Conservation (phyloP, 2,329 filamentous ascomycete species). For the Penicillium polonicum region DNA sequence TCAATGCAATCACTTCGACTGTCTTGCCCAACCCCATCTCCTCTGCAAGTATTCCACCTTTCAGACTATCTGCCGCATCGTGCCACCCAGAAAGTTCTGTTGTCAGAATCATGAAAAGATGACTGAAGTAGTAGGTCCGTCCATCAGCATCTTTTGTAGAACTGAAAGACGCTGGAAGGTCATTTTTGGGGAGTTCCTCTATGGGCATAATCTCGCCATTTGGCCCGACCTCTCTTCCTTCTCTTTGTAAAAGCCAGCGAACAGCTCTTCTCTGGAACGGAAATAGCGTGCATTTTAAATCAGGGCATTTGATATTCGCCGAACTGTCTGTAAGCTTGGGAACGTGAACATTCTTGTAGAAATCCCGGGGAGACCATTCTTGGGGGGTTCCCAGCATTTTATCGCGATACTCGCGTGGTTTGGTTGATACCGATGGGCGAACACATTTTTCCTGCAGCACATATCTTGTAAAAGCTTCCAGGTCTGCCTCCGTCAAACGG, state of each 20-base stretch:
- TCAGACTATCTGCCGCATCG: constrained; percentile 31
- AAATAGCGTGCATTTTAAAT: constrained; percentile 43
- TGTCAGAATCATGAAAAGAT: constrained; percentile 42
- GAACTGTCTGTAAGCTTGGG: constrained; percentile 37
- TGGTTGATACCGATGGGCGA: neutral
- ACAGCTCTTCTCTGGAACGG: constrained; percentile 51
- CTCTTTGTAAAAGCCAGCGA: constrained; percentile 47
- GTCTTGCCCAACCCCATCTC: constrained; percentile 54
- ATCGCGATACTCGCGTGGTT: constrained; percentile 11
- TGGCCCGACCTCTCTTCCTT: constrained; percentile 38
- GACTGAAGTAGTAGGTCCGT: constrained; percentile 41
- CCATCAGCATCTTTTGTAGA: constrained; percentile 40
- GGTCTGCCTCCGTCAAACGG: constrained; percentile 16
- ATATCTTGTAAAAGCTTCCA: constrained; percentile 31
- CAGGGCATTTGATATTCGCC: constrained; percentile 35
- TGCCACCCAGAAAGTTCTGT: constrained; percentile 38
- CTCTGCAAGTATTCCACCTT: constrained; percentile 50
- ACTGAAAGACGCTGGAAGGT: constrained; percentile 42
- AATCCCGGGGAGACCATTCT: constrained; percentile 41
- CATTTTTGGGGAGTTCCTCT: constrained; percentile 1
- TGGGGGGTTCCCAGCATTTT: constrained; percentile 9
- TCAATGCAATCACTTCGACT: constrained; percentile 49
- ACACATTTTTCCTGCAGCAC: constrained; percentile 25
- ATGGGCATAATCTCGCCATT: constrained; percentile 32
- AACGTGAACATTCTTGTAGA: constrained; percentile 50